A percentile compares a stretch with the other conserved stretches of the same genome.
Evolutionary conservation across 2,329 filamentous ascomycete species (phyloP).

Genomic region (Pleochaeta shiraiana): DNA sequence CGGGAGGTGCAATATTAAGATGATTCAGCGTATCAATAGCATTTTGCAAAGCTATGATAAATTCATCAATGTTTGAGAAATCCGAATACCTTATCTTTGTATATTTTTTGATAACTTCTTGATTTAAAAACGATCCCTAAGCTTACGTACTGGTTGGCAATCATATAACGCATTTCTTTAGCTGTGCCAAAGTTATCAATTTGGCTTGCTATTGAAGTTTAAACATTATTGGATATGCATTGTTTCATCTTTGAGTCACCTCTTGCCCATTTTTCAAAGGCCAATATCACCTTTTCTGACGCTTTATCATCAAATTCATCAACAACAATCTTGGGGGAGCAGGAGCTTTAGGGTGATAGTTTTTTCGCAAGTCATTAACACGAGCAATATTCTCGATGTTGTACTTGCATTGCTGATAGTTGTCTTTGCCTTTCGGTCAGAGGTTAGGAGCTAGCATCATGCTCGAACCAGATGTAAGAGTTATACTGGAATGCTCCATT

Average conservation of each 20-base stretch:
- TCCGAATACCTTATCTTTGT: not conserved
- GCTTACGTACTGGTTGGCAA: too few relatives aligned
- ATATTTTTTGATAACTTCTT: not conserved
- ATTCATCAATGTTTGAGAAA: not conserved
- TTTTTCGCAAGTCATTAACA: not conserved
- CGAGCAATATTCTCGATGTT: not conserved
- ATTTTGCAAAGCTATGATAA: not conserved
- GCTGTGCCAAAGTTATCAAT: not conserved
- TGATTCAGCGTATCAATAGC: not conserved
- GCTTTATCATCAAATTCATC: not conserved
- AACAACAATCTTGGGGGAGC: not conserved
- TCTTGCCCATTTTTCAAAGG: not conserved
- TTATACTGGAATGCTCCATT: too few relatives aligned
- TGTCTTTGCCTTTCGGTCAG: not conserved
- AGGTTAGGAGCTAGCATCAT: too few relatives aligned
- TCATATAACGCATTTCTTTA: slow-evolving; percentile 1
- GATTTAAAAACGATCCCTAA: not conserved
- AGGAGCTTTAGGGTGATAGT: not conserved
- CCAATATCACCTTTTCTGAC: not conserved
- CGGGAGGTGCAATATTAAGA: not conserved
- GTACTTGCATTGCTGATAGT: not conserved
- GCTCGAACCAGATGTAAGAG: too few relatives aligned
- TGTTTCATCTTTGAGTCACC: too few relatives aligned
- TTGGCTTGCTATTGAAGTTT: not conserved
- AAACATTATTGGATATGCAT: not conserved